These are phyloP conservation scores for Davidsoniella australis DNA, from an alignment of 2,329 filamentous ascomycete genomes.

Conservation along the genomic window DNA sequence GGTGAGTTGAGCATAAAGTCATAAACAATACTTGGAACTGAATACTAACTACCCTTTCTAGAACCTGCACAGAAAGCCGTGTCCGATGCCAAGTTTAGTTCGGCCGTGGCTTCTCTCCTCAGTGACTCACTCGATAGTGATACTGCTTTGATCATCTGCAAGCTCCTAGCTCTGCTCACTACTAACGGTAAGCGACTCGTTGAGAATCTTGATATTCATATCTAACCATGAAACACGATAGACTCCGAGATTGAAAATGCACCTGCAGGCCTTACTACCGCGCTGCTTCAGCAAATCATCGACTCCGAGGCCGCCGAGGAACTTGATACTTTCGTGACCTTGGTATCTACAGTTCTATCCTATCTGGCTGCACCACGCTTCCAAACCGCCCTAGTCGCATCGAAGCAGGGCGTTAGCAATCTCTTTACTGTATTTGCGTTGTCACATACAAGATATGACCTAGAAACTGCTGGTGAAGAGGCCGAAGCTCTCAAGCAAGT, in stretches of 20 bases:
- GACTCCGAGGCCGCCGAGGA: slow-evolving; percentile 26
- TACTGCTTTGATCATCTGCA: slow-evolving; percentile 30
- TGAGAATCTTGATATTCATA: background rate
- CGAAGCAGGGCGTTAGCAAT: slow-evolving; percentile 14
- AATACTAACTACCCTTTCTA: slow-evolving; percentile 18
- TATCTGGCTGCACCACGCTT: slow-evolving; percentile 38
- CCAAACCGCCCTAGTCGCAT: slow-evolving; percentile 29
- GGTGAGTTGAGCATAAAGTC: slow-evolving; percentile 24
- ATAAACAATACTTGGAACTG: background rate
- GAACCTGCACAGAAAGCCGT: slow-evolving; percentile 40
- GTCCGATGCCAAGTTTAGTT: slow-evolving; percentile 33
- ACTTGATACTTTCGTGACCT: slow-evolving; percentile 35
- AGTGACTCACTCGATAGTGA: slow-evolving; percentile 26
- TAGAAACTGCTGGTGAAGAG: slow-evolving; percentile 24
- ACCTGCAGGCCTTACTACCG: slow-evolving; percentile 27
- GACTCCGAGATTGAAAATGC: slow-evolving; percentile 30
- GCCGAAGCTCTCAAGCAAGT: slow-evolving; percentile 30
- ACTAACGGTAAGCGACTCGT: slow-evolving; percentile 26
- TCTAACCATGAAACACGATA: background rate
- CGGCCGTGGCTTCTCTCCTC: slow-evolving; percentile 31
- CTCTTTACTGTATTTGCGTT: slow-evolving; percentile 33
- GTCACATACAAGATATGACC: slow-evolving; percentile 27
- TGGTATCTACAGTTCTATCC: slow-evolving; percentile 33
- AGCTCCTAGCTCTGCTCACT: slow-evolving; percentile 36
- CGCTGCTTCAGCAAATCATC: slow-evolving; percentile 33